These are phyloP conservation scores for Sporodiniella umbellata DNA, from an alignment of 371 early-diverging fungal genomes.

Conservation along the genomic window DNA sequence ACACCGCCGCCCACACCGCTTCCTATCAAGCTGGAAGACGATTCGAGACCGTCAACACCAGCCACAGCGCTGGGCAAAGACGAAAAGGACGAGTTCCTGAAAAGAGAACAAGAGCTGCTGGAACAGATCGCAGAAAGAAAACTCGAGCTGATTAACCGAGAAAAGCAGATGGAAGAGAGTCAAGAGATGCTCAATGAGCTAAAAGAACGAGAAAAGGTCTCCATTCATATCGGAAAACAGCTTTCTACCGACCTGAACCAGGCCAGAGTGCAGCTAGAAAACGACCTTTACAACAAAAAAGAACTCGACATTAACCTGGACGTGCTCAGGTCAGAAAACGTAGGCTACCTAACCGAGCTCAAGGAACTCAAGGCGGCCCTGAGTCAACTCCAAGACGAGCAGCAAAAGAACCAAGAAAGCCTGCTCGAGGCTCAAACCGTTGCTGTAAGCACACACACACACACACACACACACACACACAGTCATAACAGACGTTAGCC, in stretches of 20 bases:
- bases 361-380: slow-evolving; percentile 67
- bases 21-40: slow-evolving; percentile 46
- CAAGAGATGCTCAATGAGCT: slow-evolving; percentile 62
- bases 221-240: slow-evolving; percentile 59
- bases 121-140: slow-evolving; percentile 89
- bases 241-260: slow-evolving; percentile 65
- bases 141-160: slow-evolving; percentile 51
- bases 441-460: too few relatives aligned
- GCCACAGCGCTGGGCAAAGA: slow-evolving; percentile 75
- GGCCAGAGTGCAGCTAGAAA: slow-evolving; percentile 78
- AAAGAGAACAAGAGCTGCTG: slow-evolving; percentile 90
- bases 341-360: slow-evolving; percentile 64
- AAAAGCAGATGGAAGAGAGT: slow-evolving; percentile 52
- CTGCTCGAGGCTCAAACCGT: slow-evolving; percentile 3
- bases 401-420: slow-evolving; percentile 15
- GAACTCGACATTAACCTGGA: slow-evolving; percentile 83
- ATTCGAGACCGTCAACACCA: slow-evolving; percentile 77
- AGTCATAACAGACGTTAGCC: too few relatives aligned
- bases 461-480: too few relatives aligned
- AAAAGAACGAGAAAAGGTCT: slow-evolving; percentile 53
- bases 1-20: slow-evolving; percentile 41
- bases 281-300: slow-evolving; percentile 80
- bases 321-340: slow-evolving; percentile 78
- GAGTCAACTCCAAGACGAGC: slow-evolving; percentile 35
- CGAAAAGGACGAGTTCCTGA: slow-evolving; percentile 91